Base-by-base conservation (phyloP, 345 rosid genomes). In the Conringia planisiliqua region DNA sequence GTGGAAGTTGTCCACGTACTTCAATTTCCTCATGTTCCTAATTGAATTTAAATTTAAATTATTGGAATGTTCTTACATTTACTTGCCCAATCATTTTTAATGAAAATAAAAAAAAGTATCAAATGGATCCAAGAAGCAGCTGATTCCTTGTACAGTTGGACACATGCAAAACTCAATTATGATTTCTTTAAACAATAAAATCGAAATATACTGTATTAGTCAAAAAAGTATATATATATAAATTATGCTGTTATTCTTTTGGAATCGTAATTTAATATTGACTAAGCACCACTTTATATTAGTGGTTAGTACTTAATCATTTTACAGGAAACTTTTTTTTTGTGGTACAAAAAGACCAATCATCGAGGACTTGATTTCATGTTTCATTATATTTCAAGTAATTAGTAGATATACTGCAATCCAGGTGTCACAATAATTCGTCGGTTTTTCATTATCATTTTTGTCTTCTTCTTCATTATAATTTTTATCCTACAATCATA, bases 21-120 rank as follows among this genome's bases (percentile, higher is more conserved):
- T 93, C 72, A 89, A 11, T 61, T 86, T 88, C 77, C 98, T 83
- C 11, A 93, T 86, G 80, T 88, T 88, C 82, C 96, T 90, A 83
- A 9, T 16, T 9, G 7, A n/a, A 33, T 52, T 44, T 22, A 14
- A 20, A 43, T 18, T 44, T 18, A n/a, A 44, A 12, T 61, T 13
- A 62, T 8, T 43, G 16, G 30, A 63, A n/a, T n/a, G n/a, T 62
- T 29, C 20, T 63, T 52, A 54, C 38, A 20, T 54, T 6, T 20
- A 61, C 52, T 17, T 38, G 33, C 5, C 3, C 12, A 52, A 12
- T 22, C 7, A 11, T 51, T 10, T 51, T 22, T 22, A 50, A 22
- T 11, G 18, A 29, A 33, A 27, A 27, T 3, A 27, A 6, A 30
- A n/a, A n/a, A n/a, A 17, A 43, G 1, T 46, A 47, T n/a, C n/a